Evolutionary conservation across 164 flowering plant genomes (phyloP), one percentile per base, ranked within the genome.

Genomic region (Chimonanthus salicifolius): DNA sequence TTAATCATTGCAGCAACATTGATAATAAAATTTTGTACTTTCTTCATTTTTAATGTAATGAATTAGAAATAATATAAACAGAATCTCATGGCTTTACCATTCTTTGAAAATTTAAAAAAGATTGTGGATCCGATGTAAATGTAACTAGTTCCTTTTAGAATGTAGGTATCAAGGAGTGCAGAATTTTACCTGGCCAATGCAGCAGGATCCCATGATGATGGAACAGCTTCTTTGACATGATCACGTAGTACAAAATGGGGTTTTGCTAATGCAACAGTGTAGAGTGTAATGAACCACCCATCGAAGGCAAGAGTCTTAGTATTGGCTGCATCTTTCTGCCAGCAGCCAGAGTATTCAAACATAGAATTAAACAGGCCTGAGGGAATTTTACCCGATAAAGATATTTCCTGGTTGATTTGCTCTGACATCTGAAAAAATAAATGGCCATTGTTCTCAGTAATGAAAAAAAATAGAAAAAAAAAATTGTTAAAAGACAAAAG

Each of bases 291-390:
- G 80, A 90, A 88, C 68, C 95, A 89, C 71, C 98, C 99, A 82
- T 95, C 99, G 83, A 95, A 92, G 74, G 98, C 94, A 80, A 95
- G 94, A 73, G 90, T 78, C 82, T 92, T 94, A 3, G 98, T 94
- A 75, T 81, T 84, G 71, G 97, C 93, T 49, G 98, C 98, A 84
- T 95, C 99, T 79, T 89, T 93, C 83, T 93, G 98, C 99, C 99
- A 95, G 82, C 87, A 82, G 62, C 97, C 84, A 7, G 94, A 83
- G 82, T 87, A 95, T 18, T 89, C 96, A 67, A 95, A 94, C 94
- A 90, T 91, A 3, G 90, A 9, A 80, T 95, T 94, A 85, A 95
- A 94, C 78, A 84, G 86, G 51, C 99, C 99, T 5, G 90, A 91
- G 9, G 97, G 97, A 75, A 94, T 90, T 88, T 94, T 94, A 47